Percentiles rank a stretch among this genome's conserved stretches.
These are phyloP conservation scores for Euphorbia lathyris DNA, from an alignment of 345 rosid genomes.

Conservation along the genomic window DNA sequence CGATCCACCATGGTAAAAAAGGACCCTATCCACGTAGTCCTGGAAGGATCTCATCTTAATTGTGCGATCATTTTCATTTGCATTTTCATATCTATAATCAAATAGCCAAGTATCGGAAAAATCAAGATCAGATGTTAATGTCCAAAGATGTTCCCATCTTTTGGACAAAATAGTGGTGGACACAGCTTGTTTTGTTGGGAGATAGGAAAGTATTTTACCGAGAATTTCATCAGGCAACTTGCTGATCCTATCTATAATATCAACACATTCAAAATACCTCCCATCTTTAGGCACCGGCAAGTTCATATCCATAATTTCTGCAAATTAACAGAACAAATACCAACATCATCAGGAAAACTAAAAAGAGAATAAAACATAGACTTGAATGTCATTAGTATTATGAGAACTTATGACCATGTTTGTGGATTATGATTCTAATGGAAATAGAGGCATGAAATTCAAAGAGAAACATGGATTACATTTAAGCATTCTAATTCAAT, in stretches of 20 bases:
- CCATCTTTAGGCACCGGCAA: neutral
- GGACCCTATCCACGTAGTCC: neutral
- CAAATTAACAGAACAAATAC: neutral
- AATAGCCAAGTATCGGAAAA: neutral
- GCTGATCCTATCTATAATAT: neutral
- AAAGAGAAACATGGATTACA: no score
- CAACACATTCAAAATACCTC: neutral
- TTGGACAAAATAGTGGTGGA: neutral
- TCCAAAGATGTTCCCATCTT: neutral
- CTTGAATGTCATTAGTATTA: no score
- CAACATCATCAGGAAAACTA: no score
- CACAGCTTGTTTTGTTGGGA: constrained; percentile 3
- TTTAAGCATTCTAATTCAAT: no score
- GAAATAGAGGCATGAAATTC: no score
- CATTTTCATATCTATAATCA: no score
- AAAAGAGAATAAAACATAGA: no score
- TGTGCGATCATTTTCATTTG: neutral
- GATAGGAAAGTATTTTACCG: neutral
- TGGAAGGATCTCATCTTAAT: neutral
- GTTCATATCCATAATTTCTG: neutral
- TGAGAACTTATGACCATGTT: no score
- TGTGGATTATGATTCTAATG: no score
- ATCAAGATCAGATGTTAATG: neutral
- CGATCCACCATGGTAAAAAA: neutral
- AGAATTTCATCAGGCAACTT: neutral